Base-by-base conservation (phyloP, 2,329 filamentous ascomycete genomes). In the Epichloe glyceriae region DNA sequence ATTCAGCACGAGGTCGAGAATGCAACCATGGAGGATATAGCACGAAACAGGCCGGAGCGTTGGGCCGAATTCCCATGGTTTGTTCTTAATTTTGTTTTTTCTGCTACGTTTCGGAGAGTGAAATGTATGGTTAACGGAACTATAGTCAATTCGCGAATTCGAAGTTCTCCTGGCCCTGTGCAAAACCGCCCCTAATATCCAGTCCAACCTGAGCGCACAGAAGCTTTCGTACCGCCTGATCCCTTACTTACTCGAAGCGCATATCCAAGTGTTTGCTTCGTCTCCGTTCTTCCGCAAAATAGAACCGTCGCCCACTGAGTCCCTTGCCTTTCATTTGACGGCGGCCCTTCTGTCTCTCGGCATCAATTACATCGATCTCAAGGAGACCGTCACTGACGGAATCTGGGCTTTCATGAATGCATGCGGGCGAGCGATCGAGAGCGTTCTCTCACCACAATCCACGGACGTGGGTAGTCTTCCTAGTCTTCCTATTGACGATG, bases 121-220 rank as follows among this genome's bases (percentile, higher is more conserved):
- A 34, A 30, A 33, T 37, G 15, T 33, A 43, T 46, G 33, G 19
- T 41, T 63, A 57, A 63, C 51, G 46, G 34, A 52, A 49, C 19
- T 40, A 20, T 64, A 94, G 88, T 87, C 83, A 49, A 81, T 90
- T 50, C 83, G 87, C 61, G 94, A 98, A 73, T 84, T 95, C 58
- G 91, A 98, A 66, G 86, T 95, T 49, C 76, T 98, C 26, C 71
- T 97, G 26, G 88, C 93, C 42, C 75, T 98, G 26, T 97, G 91
- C 73, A 91, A 90, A 69, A 88, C 91, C 49, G 88, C 90, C 3
- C 85, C 88, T 4, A 77, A 81, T 22, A 75, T 97, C 26, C 76
- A 82, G 49, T 82, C 80, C 44, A 67, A 72, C 41, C 80, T 87
- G 54, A 85, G 86, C 62, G 90, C 89, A 30, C 80, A 86, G 60